Percentiles rank a stretch among this genome's conserved stretches.
These are phyloP conservation scores for Nemania abortiva DNA, from an alignment of 2,329 filamentous ascomycete genomes.

Conservation along the genomic window DNA sequence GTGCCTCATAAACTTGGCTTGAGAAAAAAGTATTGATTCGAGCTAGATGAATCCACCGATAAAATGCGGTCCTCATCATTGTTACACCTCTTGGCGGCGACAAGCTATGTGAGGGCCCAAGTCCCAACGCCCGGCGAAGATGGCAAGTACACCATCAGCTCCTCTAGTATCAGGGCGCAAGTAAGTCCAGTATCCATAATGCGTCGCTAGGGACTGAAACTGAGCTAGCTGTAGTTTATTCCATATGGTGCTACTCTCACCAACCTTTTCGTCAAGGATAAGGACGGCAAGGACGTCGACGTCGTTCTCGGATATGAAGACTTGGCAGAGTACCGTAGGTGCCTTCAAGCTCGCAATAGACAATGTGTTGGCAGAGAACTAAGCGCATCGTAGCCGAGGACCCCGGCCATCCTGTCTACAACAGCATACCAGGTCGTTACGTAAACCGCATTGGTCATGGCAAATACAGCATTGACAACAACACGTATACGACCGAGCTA, in stretches of 20 bases:
- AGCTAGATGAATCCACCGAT: conserved; percentile 8
- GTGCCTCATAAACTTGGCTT: background rate
- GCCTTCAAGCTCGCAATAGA: background rate
- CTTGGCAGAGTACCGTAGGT: conserved; percentile 65
- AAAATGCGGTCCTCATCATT: conserved; percentile 44
- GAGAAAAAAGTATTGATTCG: conserved; percentile 1
- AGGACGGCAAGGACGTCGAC: conserved; percentile 70
- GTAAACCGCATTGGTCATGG: conserved; percentile 73
- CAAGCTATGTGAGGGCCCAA: conserved; percentile 41
- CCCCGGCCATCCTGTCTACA: conserved; percentile 69
- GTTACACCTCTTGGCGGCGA: conserved; percentile 42
- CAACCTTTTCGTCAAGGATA: conserved; percentile 73
- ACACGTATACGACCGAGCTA: conserved; percentile 64
- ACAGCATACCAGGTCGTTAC: conserved; percentile 72
- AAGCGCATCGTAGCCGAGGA: conserved; percentile 46
- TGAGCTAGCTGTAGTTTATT: conserved; percentile 47
- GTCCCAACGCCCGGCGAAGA: conserved; percentile 46
- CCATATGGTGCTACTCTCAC: conserved; percentile 69
- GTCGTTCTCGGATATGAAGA: conserved; percentile 75
- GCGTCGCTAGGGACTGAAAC: conserved; percentile 18
- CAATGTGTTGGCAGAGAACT: background rate
- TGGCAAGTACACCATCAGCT: conserved; percentile 51
- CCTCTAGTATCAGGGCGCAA: conserved; percentile 50
- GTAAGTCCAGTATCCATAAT: conserved; percentile 35
- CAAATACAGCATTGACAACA: conserved; percentile 65